phyloP scores from a whole-genome alignment of 495 filamentous ascomycete species.

The Trypethelium eluteriae region DNA sequence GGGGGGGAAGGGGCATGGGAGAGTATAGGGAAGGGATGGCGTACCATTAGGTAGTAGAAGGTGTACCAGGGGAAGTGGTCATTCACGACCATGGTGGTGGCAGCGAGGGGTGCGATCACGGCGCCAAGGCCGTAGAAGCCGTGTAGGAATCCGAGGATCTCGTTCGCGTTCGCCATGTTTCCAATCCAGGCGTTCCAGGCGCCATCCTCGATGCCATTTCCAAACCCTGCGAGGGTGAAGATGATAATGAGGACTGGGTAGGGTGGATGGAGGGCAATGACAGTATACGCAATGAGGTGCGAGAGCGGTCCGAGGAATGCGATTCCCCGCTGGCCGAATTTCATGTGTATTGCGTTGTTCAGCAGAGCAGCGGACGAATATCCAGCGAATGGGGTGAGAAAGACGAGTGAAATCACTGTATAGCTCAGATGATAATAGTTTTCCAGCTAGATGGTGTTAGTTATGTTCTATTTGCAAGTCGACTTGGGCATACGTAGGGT shows the following conservation, averaged over 20 bases:
- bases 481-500: slow-evolving; percentile 36
- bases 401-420: slow-evolving; percentile 54
- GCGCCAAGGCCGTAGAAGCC: slow-evolving; percentile 52
- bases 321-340: slow-evolving; percentile 65
- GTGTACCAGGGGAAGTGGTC: slow-evolving; percentile 46
- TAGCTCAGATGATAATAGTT: slow-evolving; percentile 52
- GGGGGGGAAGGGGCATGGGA: background rate
- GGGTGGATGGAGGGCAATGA: slow-evolving; percentile 53
- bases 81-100: slow-evolving; percentile 49
- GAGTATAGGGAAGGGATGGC: slow-evolving; percentile 16
- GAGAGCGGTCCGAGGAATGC: slow-evolving; percentile 57
- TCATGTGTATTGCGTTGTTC: slow-evolving; percentile 51
- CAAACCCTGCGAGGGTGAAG: slow-evolving; percentile 53
- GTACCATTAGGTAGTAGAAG: slow-evolving; percentile 58
- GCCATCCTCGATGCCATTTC: slow-evolving; percentile 56
- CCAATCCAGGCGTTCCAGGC: slow-evolving; percentile 62
- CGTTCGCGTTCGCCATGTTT: slow-evolving; percentile 55
- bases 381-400: slow-evolving; percentile 54
- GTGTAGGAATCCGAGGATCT: slow-evolving; percentile 52
- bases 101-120: slow-evolving; percentile 49
- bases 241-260: slow-evolving; percentile 53
- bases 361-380: slow-evolving; percentile 51
- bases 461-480: slow-evolving; percentile 15
- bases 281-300: slow-evolving; percentile 56
- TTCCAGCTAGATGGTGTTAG: slow-evolving; percentile 44